Evolutionary conservation across 1,284 basidiomycete species (phyloP).

Genomic region (Albatrellus sp.): DNA sequence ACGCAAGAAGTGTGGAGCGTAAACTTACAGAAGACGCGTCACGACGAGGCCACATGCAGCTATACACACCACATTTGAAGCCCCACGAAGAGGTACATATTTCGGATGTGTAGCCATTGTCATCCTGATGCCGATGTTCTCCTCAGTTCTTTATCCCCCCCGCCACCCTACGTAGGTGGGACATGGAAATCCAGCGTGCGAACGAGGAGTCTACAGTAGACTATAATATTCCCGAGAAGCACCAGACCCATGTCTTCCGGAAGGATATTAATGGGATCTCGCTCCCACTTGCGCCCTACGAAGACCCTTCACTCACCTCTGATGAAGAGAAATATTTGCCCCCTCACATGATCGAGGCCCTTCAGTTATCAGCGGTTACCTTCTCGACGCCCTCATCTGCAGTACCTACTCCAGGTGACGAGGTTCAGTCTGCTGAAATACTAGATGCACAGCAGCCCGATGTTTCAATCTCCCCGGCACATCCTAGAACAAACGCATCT

Average conservation of each 20-base stretch:
- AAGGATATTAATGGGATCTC: neutral
- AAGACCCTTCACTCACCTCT: neutral
- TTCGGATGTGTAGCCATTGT: neutral
- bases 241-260: neutral
- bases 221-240: neutral
- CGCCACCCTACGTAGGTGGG: neutral
- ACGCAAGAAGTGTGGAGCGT: constrained; percentile 7
- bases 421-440: too few relatives aligned
- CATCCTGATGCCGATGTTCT: neutral
- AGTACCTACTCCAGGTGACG: too few relatives aligned
- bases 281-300: neutral
- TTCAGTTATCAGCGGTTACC: too few relatives aligned
- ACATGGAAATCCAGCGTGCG: neutral
- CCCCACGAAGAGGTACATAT: neutral
- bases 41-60: neutral
- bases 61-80: neutral
- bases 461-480: too few relatives aligned
- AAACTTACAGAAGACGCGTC: neutral
- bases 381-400: too few relatives aligned
- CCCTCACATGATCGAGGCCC: too few relatives aligned
- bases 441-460: too few relatives aligned
- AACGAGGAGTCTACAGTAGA: neutral
- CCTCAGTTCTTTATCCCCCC: neutral
- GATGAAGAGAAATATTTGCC: too few relatives aligned
- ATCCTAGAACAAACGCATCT: too few relatives aligned